phyloP scores from a whole-genome alignment of 345 rosid species.

The Dovyalis caffra region DNA sequence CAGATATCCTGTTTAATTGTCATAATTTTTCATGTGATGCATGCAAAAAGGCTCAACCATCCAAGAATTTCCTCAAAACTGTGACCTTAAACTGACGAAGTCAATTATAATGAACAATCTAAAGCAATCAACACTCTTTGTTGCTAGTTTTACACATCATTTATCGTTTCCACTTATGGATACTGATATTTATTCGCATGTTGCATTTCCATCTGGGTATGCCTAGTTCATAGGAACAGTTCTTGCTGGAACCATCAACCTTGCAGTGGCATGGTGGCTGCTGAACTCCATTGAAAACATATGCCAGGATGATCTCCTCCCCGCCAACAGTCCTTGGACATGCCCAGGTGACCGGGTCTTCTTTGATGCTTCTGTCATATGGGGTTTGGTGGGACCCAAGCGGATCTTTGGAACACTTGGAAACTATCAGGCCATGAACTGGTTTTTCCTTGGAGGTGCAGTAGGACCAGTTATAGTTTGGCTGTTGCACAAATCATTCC shows the following conservation, averaged over 20 bases:
- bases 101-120: background rate
- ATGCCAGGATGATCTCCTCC: slow-evolving; percentile 77
- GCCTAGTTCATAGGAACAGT: slow-evolving; percentile 74
- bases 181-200: slow-evolving; percentile 3
- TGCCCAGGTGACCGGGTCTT: slow-evolving; percentile 82
- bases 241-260: slow-evolving; percentile 78
- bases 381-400: slow-evolving; percentile 87
- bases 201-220: slow-evolving; percentile 2
- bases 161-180: background rate
- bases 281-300: slow-evolving; percentile 63
- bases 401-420: slow-evolving; percentile 72
- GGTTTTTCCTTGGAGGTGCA: slow-evolving; percentile 87
- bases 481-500: slow-evolving; percentile 71
- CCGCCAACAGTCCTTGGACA: slow-evolving; percentile 78
- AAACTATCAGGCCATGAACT: slow-evolving; percentile 69
- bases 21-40: background rate
- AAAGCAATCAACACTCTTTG: background rate
- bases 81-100: background rate
- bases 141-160: background rate
- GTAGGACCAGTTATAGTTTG: slow-evolving; percentile 72
- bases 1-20: background rate
- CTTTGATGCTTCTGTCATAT: slow-evolving; percentile 89
- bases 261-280: slow-evolving; percentile 84
- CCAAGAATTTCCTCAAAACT: background rate
- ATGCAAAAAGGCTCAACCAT: background rate